phyloP scores from a whole-genome alignment of 345 rosid species.

The Microthlaspi erraticum region DNA sequence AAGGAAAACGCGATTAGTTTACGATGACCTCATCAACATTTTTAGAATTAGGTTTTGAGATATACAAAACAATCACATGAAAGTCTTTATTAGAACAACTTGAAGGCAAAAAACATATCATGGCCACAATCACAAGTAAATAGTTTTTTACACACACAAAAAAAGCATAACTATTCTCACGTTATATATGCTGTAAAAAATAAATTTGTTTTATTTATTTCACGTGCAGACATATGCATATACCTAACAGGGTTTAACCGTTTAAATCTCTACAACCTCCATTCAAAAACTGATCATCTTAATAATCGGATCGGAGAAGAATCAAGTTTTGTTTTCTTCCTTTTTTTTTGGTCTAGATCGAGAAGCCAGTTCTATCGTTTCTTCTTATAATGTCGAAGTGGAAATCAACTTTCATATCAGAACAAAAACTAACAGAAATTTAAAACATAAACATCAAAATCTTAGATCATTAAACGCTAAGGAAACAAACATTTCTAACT shows the following conservation, averaged over 20 bases:
- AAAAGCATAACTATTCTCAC: slow-evolving; percentile 21
- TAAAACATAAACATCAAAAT: background rate
- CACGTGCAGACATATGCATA: background rate
- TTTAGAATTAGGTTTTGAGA: background rate
- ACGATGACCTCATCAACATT: background rate
- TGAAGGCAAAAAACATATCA: background rate
- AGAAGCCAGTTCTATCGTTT: background rate
- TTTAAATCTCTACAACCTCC: background rate
- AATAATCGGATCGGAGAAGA: background rate
- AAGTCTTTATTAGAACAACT: slow-evolving; percentile 22
- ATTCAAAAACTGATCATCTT: background rate
- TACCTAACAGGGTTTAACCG: background rate
- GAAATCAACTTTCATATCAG: background rate
- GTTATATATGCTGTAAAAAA: background rate
- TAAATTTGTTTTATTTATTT: background rate
- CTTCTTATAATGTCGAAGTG: background rate
- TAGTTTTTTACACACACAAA: background rate
- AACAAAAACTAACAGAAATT: background rate
- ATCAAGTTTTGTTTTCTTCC: too few relatives aligned
- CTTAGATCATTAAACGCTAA: slow-evolving; percentile 7
- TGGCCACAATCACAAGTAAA: background rate
- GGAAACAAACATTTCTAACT: background rate
- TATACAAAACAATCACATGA: slow-evolving; percentile 31
- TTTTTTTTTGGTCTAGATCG: background rate
- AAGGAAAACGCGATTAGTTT: slow-evolving; percentile 9